Base-by-base conservation (phyloP, 2,329 filamentous ascomycete genomes). In the Colletotrichum acutatum region DNA sequence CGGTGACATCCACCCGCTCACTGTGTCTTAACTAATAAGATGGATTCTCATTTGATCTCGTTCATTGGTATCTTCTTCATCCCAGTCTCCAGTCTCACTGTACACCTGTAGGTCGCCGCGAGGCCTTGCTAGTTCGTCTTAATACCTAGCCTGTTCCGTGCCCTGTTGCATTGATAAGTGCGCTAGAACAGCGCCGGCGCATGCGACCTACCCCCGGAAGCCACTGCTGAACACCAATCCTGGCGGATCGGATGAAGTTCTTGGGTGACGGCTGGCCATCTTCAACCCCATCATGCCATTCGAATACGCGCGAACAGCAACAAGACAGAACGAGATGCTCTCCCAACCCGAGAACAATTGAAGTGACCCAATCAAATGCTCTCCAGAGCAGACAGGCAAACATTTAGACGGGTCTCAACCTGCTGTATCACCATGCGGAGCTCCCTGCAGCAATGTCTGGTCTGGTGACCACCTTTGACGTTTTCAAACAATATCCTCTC, bases 131-230 rank as follows among this genome's bases (percentile, higher is more conserved):
- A 64, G 70, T 64, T 65, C 66, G 32, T 70, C 59, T 60, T 24
- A 32, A 56, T 32, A 46, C 59, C 56, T 56, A 24, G 34, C 69
- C 53, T 68, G 53, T 64, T 70, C 66, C 16, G 30, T 37, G 46
- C 54, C 24, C 46, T 12, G 46, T 32, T 60, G 70, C 70, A 60
- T 64, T 53, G 16, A 62, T 14, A 46, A 70, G 32, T 49, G 34
- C 70, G 60, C 70, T 70, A 70, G 6, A 63, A 46, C 24, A 19
- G 34, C 32, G 34, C 46, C 60, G 26, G 70, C 26, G 11, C 34
- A 49, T 49, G 60, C 30, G n/a, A 32, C 46, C 66, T 58, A 32
- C 26, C 24, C 14, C n/a, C 46, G 24, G n/a, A 49, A 37, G 2
- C 30, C 12, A 22, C 14, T 42, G n/a, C 9, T n/a, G 58, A 32